phyloP scores from a whole-genome alignment of 2,329 filamentous ascomycete genomes.

The Stagonosporopsis rhizophila region DNA sequence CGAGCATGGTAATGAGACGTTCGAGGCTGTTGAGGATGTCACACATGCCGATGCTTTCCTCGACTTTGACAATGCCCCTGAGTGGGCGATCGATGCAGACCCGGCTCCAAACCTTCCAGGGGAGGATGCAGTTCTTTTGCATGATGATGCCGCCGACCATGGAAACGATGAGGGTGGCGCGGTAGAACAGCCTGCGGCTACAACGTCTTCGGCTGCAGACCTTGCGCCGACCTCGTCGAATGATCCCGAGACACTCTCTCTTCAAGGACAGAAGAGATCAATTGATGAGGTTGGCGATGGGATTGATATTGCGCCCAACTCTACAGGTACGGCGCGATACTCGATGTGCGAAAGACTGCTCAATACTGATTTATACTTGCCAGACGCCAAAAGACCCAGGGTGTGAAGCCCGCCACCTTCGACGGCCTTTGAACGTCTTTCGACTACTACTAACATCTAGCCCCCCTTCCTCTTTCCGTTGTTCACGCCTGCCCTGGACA shows the following conservation, averaged over 20 bases:
- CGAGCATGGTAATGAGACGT: slow-evolving; percentile 14
- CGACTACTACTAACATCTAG: slow-evolving; percentile 32
- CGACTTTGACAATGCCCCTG: slow-evolving; percentile 28
- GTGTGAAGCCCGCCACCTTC: slow-evolving; percentile 38
- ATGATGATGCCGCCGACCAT: slow-evolving; percentile 22
- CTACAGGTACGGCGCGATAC: slow-evolving; percentile 33
- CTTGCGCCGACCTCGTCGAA: slow-evolving; percentile 35
- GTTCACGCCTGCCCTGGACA: neutral
- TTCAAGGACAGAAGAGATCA: slow-evolving; percentile 44
- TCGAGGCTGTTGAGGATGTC: slow-evolving; percentile 19
- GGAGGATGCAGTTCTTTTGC: slow-evolving; percentile 14
- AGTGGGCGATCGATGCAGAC: slow-evolving; percentile 29
- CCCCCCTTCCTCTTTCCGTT: slow-evolving; percentile 1
- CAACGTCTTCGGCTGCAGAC: slow-evolving; percentile 38
- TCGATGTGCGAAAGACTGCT: slow-evolving; percentile 2
- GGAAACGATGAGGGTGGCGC: slow-evolving; percentile 35
- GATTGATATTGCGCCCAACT: slow-evolving; percentile 34
- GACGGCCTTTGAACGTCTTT: slow-evolving; percentile 13
- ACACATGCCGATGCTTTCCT: slow-evolving; percentile 27
- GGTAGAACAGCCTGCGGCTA: slow-evolving; percentile 32
- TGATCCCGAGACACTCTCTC: slow-evolving; percentile 31
- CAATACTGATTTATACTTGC: slow-evolving; percentile 19
- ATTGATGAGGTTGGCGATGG: slow-evolving; percentile 44
- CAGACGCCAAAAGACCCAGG: slow-evolving; percentile 44
- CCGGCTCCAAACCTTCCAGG: slow-evolving; percentile 15